phyloP scores from a whole-genome alignment of 345 rosid species.

The Sisymbrium irio region DNA sequence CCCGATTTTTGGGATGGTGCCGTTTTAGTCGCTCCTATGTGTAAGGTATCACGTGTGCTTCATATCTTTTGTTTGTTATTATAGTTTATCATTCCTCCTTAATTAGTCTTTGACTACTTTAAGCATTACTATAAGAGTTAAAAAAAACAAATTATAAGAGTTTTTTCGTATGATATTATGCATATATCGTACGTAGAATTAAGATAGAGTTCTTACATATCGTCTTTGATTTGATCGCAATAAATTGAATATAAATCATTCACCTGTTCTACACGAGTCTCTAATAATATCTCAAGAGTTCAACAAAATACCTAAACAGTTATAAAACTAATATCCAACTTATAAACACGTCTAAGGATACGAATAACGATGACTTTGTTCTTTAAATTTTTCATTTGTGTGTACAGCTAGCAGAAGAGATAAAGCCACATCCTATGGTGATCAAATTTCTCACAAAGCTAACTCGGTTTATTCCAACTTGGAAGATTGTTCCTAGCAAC shows the following conservation, averaged over 20 bases:
- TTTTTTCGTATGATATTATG: background rate
- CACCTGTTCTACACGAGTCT: background rate
- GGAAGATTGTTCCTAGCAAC: conserved; percentile 49
- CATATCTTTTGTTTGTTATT: background rate
- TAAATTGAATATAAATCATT: background rate
- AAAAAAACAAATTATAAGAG: no score
- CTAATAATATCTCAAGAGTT: background rate
- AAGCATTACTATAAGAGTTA: no score
- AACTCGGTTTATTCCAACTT: conserved; percentile 54
- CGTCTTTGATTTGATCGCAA: background rate
- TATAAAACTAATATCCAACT: background rate
- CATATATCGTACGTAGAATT: background rate
- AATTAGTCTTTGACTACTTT: background rate
- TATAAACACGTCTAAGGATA: background rate
- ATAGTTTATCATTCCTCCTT: background rate
- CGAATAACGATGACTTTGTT: background rate
- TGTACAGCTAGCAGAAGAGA: conserved; percentile 58
- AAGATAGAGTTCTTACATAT: background rate
- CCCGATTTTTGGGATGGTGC: conserved; percentile 83
- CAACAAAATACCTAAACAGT: background rate
- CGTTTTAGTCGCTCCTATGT: conserved; percentile 81
- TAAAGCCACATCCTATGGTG: conserved; percentile 52
- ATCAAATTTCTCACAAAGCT: conserved; percentile 44
- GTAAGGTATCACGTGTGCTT: conserved; percentile 47
- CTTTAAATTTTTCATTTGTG: background rate